These are phyloP conservation scores for Termitomyces sp. DNA, from an alignment of 768 basidiomycete species.

Conservation along the genomic window DNA sequence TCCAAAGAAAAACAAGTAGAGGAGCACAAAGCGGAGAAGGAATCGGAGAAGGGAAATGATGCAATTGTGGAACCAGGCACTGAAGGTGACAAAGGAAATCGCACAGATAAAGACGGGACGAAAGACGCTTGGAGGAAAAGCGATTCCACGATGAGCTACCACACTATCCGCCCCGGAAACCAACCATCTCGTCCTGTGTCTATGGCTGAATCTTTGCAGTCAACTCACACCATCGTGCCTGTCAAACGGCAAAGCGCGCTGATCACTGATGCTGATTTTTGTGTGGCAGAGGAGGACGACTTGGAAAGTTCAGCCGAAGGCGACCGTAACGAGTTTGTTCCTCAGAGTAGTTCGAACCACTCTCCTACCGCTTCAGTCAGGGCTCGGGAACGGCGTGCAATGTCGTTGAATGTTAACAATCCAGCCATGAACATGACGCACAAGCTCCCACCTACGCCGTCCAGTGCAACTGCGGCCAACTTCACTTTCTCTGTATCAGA, in stretches of 20 bases:
- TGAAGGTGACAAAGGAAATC: slow-evolving; percentile 7
- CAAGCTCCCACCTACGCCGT: slow-evolving; percentile 24
- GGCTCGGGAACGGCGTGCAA: slow-evolving; percentile 57
- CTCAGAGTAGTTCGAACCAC: slow-evolving; percentile 14
- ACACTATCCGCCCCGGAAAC: slow-evolving; percentile 61
- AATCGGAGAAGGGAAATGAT: slow-evolving; percentile 7
- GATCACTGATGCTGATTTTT: slow-evolving; percentile 65
- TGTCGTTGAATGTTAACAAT: slow-evolving; percentile 56
- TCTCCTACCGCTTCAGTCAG: slow-evolving; percentile 48
- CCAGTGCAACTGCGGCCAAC: slow-evolving; percentile 30
- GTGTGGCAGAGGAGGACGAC: slow-evolving; percentile 56
- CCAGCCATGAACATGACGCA: slow-evolving; percentile 22
- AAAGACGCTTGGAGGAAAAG: slow-evolving; percentile 82
- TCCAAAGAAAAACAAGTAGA: slow-evolving; percentile 13
- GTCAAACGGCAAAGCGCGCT: slow-evolving; percentile 67
- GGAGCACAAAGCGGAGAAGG: slow-evolving; percentile 17
- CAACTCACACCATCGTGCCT: slow-evolving; percentile 70
- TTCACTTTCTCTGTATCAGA: slow-evolving; percentile 36
- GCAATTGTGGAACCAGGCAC: slow-evolving; percentile 3
- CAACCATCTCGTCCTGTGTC: slow-evolving; percentile 72
- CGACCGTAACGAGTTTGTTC: not conserved
- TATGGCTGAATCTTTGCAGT: slow-evolving; percentile 74
- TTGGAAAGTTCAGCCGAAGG: slow-evolving; percentile 9
- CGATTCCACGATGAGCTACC: slow-evolving; percentile 78
- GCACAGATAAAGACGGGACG: slow-evolving; percentile 33